These are phyloP conservation scores for Phascolomyces articulosus DNA, from an alignment of 371 early-diverging fungal species.

Conservation along the genomic window DNA sequence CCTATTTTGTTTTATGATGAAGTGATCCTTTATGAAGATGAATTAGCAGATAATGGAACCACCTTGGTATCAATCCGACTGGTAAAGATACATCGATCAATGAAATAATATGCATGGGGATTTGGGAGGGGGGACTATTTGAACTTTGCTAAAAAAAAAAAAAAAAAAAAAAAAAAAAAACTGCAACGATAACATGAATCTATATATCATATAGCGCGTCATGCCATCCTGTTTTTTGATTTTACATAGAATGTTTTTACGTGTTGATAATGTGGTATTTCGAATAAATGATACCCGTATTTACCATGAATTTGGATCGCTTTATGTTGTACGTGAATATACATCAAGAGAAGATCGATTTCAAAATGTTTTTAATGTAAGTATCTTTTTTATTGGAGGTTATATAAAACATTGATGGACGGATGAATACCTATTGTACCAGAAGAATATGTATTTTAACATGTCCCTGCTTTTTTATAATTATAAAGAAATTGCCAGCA, in stretches of 20 bases:
- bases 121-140: too few relatives aligned
- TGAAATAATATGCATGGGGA: too few relatives aligned
- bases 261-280: conserved; percentile 94
- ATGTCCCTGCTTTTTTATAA: too few relatives aligned
- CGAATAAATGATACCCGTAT: conserved; percentile 87
- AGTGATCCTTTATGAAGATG: conserved; percentile 92
- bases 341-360: conserved; percentile 68
- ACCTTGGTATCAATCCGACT: conserved; percentile 80
- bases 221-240: conserved; percentile 93
- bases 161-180: too few relatives aligned
- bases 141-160: not conserved
- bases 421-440: too few relatives aligned
- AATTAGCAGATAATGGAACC: conserved; percentile 94
- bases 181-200: too few relatives aligned
- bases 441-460: too few relatives aligned
- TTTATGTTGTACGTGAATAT: conserved; percentile 73
- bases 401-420: too few relatives aligned
- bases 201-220: conserved; percentile 64
- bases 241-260: conserved; percentile 85
- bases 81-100: conserved; percentile 46
- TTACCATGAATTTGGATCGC: conserved; percentile 83
- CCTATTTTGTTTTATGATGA: conserved; percentile 93
- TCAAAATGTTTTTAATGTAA: conserved; percentile 55
- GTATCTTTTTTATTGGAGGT: not conserved
- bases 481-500: conserved; percentile 23